Evolutionary conservation across 108 stramenopile species (phyloP), one percentile per base, ranked within the genome.

Genomic region (Skeletonema tropicum): DNA sequence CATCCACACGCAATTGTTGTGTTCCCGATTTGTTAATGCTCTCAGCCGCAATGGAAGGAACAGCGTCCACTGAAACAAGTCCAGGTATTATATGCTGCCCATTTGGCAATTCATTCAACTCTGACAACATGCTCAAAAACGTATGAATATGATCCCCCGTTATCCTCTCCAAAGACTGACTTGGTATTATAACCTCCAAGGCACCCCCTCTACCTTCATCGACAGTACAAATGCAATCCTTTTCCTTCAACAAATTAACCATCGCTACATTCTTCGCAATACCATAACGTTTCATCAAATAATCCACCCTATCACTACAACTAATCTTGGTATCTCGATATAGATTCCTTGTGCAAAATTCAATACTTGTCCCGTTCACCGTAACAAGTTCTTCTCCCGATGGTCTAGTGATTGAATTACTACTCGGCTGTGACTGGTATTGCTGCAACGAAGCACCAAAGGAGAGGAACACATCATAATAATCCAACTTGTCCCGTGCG

Each of bases 401-500:
- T 32, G 32, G 32, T 32, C 32, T 32, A 4, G 32, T 52, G 21
- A n/a, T 21, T 21, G 8, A 0, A 23, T 1, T 21, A 19, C 49
- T 52, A n/a, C n/a, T n/a, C n/a, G n/a, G n/a, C n/a, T n/a, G n/a
- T 23, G 49, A 23, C 23, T 52, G 49, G 15, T 35, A 19, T 19
- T 15, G 64, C 15, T 33, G 35, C 38, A 64, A 14, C 4, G 33
- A 39, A 1, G 64, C 38, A 25, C 23, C 25, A 39, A 64, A 64
- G 33, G 64, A 64, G 35, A 64, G 36, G 19, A 69, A 69, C 3
- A 69, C 32, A 19, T 69, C 68, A 26, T 69, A 69, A 12, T 58
- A 52, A 1, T 69, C 21, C 14, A 69, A 33, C 38, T 69, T 69
- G 68, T 69, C 68, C 48, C 68, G 68, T 4, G 59, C 68, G 14